Evolutionary conservation across 1,284 basidiomycete genomes (phyloP), one percentile per base, ranked within the genome.

Genomic region (Cutaneotrichosporon dermatis): DNA sequence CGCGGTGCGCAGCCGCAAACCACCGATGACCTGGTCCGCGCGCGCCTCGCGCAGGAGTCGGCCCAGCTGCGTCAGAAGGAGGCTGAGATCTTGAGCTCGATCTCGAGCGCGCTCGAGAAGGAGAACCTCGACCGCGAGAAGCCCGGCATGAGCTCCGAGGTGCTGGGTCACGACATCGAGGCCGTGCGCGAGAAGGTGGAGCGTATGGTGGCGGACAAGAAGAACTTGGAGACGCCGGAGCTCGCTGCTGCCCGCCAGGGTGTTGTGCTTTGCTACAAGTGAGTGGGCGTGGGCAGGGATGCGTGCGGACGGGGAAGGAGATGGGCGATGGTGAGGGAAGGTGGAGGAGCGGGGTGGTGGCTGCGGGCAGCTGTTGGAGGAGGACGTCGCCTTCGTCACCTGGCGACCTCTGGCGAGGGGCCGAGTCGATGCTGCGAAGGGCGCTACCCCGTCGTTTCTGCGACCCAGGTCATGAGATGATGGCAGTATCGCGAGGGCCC

Each of bases 51-150:
- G 12, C 69, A 73, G 35, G 77, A 79, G 64, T 67, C 72, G 4
- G 75, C 71, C 15, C 72, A 73, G 46, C 66, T 79, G 40, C 65
- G 76, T 25, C 45, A 68, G 33, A 71, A 78, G 65, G 77, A 79
- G 65, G 69, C 71, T 8, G 72, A 75, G 60, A 79, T 79, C 59
- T 65, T 79, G 51, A 53, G 59, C 13, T 66, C 65, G 41, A 79
- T 79, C 64, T 71, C 69, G 1, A 66, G 71, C 0, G 77, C 76
- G 36, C 65, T 79, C 39, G 77, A 79, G 61, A 79, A 79, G 69
- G 77, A 79, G 66, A 79, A 79, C 66, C 60, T 79, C 54, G 74
- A 78, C 65, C 73, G 70, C 62, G 76, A 78, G 55, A 75, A 76
- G 63, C 72, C 76, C 0, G 76, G 76, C 8, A 72, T 77, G 71